A percentile compares a stretch with the other conserved stretches of the same genome.
Conservation (phyloP, 2,329 filamentous ascomycete species). For the Pseudogymnoascus sp. region DNA sequence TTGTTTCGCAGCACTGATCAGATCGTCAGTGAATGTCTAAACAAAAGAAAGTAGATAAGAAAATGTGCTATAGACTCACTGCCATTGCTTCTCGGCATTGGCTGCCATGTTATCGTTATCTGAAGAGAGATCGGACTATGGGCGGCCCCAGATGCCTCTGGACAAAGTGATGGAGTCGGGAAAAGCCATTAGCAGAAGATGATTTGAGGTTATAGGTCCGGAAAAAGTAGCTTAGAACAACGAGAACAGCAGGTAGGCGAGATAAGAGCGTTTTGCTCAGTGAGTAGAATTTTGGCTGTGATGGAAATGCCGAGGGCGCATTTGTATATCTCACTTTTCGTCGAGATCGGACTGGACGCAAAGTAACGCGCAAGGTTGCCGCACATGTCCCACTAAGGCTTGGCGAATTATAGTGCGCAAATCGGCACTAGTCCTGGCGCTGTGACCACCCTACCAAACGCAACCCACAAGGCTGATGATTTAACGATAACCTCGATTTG, state of each 20-base stretch:
- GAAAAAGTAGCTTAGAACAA: not conserved
- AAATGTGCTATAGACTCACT: slow-evolving; percentile 33
- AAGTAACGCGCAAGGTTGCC: slow-evolving; percentile 9
- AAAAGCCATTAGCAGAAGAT: slow-evolving; percentile 6
- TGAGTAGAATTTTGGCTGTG: not conserved
- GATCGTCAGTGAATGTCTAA: not conserved
- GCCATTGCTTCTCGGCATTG: slow-evolving; percentile 41
- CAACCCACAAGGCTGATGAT: not conserved
- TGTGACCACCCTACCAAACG: not conserved
- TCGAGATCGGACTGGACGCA: not conserved
- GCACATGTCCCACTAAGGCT: slow-evolving; percentile 2
- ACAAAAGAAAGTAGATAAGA: too few species aligned
- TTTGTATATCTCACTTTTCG: slow-evolving; percentile 9
- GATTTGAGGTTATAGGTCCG: not conserved
- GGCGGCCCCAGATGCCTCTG: slow-evolving; percentile 7
- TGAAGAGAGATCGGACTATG: not conserved
- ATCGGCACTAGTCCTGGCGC: not conserved
- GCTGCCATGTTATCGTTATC: slow-evolving; percentile 20
- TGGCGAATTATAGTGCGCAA: slow-evolving; percentile 2
- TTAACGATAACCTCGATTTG: not conserved
- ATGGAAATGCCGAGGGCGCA: not conserved
- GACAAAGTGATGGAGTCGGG: slow-evolving; percentile 8
- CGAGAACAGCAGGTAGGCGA: not conserved
- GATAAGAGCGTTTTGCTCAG: not conserved
- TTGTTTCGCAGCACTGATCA: slow-evolving; percentile 33